These are phyloP conservation scores for Kazachstania africana DNA, from an alignment of 805 yeast genomes.

Conservation along the genomic window DNA sequence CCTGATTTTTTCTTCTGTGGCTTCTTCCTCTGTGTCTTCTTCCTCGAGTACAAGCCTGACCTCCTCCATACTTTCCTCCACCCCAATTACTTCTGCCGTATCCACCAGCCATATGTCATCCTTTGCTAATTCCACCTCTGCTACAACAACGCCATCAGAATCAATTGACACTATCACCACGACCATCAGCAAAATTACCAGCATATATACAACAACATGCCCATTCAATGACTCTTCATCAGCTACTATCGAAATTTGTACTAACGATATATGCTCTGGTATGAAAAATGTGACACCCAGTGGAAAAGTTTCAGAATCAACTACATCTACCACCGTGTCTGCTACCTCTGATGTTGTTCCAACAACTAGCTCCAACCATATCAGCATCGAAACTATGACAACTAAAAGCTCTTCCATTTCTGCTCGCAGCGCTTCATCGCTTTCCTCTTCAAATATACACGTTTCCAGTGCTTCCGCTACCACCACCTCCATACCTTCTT, in stretches of 20 bases:
- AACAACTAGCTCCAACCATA: background rate
- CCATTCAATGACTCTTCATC: background rate
- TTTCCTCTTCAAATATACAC: background rate
- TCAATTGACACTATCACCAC: background rate
- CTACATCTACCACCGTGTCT: background rate
- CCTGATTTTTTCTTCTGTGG: background rate
- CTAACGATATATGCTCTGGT: constrained; percentile 1
- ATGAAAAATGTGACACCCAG: background rate
- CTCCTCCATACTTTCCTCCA: background rate
- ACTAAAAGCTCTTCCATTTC: background rate
- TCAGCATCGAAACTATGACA: background rate
- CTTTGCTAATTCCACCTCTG: background rate
- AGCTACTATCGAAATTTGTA: constrained; percentile 2
- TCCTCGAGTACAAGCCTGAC: background rate
- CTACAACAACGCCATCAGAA: background rate
- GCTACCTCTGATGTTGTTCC: no score
- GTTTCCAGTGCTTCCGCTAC: constrained; percentile 1
- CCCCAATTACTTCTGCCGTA: background rate
- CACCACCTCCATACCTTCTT: background rate
- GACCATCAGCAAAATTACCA: background rate
- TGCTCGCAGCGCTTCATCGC: background rate
- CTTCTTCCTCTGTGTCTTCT: background rate
- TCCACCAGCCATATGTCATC: background rate
- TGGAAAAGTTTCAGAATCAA: no score
- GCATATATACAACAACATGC: background rate